Conservation (phyloP, 352 stramenopile species). For the Globisporangium nunn region DNA sequence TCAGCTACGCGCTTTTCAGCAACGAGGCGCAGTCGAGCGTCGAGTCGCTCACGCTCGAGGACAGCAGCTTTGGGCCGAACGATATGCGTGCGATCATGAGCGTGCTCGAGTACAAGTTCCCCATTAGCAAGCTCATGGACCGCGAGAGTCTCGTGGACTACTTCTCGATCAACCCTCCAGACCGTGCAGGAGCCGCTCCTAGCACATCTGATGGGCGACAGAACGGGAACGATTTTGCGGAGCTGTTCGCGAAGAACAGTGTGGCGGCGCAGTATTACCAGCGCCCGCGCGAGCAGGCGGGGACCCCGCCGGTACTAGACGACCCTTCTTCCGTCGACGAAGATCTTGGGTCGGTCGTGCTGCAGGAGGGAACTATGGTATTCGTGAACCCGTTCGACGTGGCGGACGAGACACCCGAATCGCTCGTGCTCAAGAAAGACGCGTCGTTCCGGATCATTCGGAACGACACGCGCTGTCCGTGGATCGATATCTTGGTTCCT, state of each 20-base stretch:
- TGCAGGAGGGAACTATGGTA: background rate
- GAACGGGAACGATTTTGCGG: background rate
- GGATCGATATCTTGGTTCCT: constrained; percentile 2
- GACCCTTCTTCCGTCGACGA: background rate
- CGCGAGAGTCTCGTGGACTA: background rate
- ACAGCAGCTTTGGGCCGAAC: background rate
- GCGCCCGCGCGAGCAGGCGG: background rate
- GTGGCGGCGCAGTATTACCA: background rate
- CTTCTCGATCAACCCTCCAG: background rate
- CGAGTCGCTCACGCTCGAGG: constrained; percentile 1
- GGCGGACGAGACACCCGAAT: background rate
- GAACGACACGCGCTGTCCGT: constrained; percentile 1
- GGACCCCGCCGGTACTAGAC: background rate
- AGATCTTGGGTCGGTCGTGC: background rate
- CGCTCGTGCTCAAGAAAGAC: background rate
- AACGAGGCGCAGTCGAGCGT: background rate
- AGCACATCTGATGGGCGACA: background rate
- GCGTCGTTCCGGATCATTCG: background rate
- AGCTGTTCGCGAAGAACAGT: background rate
- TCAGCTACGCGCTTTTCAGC: constrained; percentile 3
- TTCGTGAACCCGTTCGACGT: constrained; percentile 2
- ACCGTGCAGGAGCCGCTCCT: background rate
- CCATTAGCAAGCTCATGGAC: background rate
- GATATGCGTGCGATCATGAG: constrained; percentile 1
- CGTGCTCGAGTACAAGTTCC: background rate